Percentiles rank a stretch among this genome's conserved stretches.
These are phyloP conservation scores for Ophiocordyceps robertsii DNA, from an alignment of 2,329 filamentous ascomycete species.

Conservation along the genomic window DNA sequence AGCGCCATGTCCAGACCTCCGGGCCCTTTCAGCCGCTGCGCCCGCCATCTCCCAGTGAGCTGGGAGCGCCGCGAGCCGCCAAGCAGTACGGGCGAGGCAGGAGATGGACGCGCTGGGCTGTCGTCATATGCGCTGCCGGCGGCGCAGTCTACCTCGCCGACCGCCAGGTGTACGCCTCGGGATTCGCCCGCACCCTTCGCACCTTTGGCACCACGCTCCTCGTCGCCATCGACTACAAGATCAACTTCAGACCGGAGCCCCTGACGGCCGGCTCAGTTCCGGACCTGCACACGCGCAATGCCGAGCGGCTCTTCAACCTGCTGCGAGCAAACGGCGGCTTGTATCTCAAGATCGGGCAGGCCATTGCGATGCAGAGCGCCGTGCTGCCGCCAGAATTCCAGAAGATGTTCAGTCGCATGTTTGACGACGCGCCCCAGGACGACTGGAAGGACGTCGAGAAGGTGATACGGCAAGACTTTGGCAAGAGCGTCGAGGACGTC, in stretches of 20 bases:
- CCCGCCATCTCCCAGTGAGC: slow-evolving; percentile 65
- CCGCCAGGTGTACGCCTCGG: slow-evolving; percentile 62
- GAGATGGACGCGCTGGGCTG: slow-evolving; percentile 64
- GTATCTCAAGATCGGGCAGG: slow-evolving; percentile 96
- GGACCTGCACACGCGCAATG: slow-evolving; percentile 72
- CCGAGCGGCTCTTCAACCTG: slow-evolving; percentile 68
- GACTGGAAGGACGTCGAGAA: slow-evolving; percentile 72
- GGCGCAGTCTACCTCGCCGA: slow-evolving; percentile 58
- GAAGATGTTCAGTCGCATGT: slow-evolving; percentile 92
- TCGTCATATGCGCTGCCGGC: slow-evolving; percentile 44
- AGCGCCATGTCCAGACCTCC: slow-evolving; percentile 16
- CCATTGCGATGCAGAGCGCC: slow-evolving; percentile 95
- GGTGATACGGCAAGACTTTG: slow-evolving; percentile 82
- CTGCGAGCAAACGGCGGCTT: slow-evolving; percentile 79
- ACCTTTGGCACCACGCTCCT: slow-evolving; percentile 71
- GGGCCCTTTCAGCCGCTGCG: slow-evolving; percentile 49
- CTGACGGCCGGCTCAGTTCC: slow-evolving; percentile 58
- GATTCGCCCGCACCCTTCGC: slow-evolving; percentile 61
- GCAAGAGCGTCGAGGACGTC: slow-evolving; percentile 73
- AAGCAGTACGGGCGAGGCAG: slow-evolving; percentile 58
- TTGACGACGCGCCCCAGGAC: slow-evolving; percentile 93
- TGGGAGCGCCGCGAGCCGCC: slow-evolving; percentile 58
- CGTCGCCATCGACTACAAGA: slow-evolving; percentile 85
- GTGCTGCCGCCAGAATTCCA: slow-evolving; percentile 90
- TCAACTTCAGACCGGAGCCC: slow-evolving; percentile 81